These are phyloP conservation scores for Psilocybe cyanescens DNA, from an alignment of 768 basidiomycete species.

Conservation along the genomic window DNA sequence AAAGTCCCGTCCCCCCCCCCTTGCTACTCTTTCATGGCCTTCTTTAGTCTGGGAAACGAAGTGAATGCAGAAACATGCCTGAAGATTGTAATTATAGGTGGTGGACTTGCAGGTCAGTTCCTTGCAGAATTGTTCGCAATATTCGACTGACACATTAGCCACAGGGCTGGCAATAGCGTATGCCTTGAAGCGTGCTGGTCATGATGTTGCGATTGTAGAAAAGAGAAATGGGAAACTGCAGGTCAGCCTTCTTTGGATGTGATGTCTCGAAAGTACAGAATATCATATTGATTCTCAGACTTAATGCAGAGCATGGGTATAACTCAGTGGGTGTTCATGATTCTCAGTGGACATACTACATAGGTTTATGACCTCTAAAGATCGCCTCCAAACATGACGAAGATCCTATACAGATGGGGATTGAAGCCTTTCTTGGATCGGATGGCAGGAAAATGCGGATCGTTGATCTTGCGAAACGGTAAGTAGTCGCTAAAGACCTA, in stretches of 20 bases:
- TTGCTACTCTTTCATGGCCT: too few species aligned
- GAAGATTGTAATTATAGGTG: background rate
- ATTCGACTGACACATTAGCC: too few species aligned
- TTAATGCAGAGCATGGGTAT: background rate
- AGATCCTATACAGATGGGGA: background rate
- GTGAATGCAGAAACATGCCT: background rate
- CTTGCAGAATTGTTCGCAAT: background rate
- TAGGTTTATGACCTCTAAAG: background rate
- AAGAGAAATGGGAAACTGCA: background rate
- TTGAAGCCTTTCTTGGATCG: background rate
- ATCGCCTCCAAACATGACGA: conserved; percentile 1
- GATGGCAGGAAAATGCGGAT: background rate
- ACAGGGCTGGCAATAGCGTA: background rate
- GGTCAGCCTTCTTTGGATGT: too few species aligned
- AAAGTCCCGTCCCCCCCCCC: too few species aligned
- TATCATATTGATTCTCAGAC: background rate
- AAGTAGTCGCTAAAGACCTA: background rate
- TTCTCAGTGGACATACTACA: background rate
- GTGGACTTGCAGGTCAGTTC: background rate
- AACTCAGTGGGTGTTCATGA: background rate
- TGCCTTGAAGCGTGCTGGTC: conserved; percentile 1
- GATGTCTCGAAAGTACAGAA: too few species aligned
- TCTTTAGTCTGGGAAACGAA: background rate
- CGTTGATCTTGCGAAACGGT: background rate
- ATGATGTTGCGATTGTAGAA: conserved; percentile 1